Evolutionary conservation across 176 grass and related monocot species (phyloP).

Genomic region (Aechmea fasciata): DNA sequence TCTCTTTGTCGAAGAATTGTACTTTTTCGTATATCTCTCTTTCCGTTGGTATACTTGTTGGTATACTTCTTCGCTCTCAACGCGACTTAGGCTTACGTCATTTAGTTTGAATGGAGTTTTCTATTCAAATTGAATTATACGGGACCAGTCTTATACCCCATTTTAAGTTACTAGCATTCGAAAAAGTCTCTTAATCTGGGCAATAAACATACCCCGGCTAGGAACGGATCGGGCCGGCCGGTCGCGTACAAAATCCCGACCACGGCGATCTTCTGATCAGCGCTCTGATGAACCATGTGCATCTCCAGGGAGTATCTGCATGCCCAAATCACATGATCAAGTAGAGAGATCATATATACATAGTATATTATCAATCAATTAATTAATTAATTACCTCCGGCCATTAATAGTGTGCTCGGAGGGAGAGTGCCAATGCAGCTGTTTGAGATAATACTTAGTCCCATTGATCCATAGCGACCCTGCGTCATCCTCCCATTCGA

Average conservation of each 20-base stretch:
- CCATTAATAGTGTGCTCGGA: constrained; percentile 65
- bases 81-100: too few species aligned
- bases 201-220: constrained; percentile 25
- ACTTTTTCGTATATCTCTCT: too few species aligned
- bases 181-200: neutral
- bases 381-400: constrained; percentile 12
- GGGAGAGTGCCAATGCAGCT: constrained; percentile 77
- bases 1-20: too few species aligned
- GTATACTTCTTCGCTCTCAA: too few species aligned
- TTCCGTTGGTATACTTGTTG: too few species aligned
- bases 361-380: too few species aligned
- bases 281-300: constrained; percentile 60
- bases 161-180: too few species aligned
- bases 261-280: constrained; percentile 31
- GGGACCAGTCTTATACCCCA: neutral
- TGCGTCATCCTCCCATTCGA: constrained; percentile 32
- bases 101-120: too few species aligned
- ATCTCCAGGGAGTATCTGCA: constrained; percentile 60
- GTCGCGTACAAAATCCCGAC: constrained; percentile 42
- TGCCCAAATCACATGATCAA: neutral
- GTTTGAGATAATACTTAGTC: constrained; percentile 35
- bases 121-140: too few species aligned
- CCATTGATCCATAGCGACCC: constrained; percentile 47
- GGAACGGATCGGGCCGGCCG: constrained; percentile 35
- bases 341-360: too few species aligned